These are phyloP conservation scores for Sphenostylis stenocarpa DNA, from an alignment of 306 rosid genomes.

Conservation along the genomic window DNA sequence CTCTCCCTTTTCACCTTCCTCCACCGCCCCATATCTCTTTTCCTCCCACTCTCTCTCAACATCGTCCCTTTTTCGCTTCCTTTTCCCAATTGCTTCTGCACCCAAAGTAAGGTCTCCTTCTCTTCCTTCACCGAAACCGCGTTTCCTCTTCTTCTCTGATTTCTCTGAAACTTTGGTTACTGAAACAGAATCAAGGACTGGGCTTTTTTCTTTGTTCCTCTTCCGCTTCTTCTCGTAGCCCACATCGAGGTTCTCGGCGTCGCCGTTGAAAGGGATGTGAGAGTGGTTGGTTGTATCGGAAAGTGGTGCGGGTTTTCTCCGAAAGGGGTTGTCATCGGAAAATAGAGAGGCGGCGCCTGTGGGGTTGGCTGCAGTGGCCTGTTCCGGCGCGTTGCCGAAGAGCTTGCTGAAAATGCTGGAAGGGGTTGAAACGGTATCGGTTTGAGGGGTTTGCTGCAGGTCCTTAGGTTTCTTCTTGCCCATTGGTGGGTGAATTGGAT, in stretches of 20 bases:
- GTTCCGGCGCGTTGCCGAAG: slow-evolving; percentile 48
- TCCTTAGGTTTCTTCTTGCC: slow-evolving; percentile 54
- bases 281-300: not conserved
- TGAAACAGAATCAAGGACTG: slow-evolving; percentile 6
- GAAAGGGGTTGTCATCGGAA: slow-evolving; percentile 71
- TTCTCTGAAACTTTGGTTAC: slow-evolving; percentile 39
- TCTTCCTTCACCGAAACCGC: slow-evolving; percentile 14
- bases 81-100: slow-evolving; percentile 20
- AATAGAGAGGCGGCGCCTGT: slow-evolving; percentile 60
- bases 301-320: slow-evolving; percentile 37
- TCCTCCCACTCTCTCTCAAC: slow-evolving; percentile 83
- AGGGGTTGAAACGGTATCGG: slow-evolving; percentile 42
- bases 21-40: slow-evolving; percentile 59
- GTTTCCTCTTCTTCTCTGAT: slow-evolving; percentile 43
- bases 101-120: not conserved
- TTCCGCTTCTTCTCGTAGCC: slow-evolving; percentile 43
- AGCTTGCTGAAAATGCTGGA: slow-evolving; percentile 56
- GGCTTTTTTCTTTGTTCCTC: slow-evolving; percentile 39
- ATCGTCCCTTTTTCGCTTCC: slow-evolving; percentile 83
- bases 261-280: not conserved
- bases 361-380: slow-evolving; percentile 22
- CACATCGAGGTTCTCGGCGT: slow-evolving; percentile 9
- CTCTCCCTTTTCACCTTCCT: slow-evolving; percentile 31
- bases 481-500: slow-evolving; percentile 39
- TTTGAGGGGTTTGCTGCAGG: slow-evolving; percentile 21